Percentiles rank a stretch among this genome's conserved stretches.
Conservation (phyloP, 1,284 basidiomycete species). For the Filobasidium uniguttulatum region DNA sequence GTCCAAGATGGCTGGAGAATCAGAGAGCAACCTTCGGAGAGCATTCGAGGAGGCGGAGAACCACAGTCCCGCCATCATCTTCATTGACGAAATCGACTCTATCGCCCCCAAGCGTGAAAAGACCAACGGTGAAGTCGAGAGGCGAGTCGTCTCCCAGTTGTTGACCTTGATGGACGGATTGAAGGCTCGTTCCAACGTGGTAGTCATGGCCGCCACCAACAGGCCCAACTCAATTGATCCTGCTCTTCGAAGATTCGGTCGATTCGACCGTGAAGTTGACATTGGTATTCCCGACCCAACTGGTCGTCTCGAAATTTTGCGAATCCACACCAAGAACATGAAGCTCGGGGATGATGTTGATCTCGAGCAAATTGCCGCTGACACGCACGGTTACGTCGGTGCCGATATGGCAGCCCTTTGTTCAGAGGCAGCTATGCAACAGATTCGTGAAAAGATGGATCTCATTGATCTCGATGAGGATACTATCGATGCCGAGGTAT, state of each 20-base stretch:
- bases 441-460: constrained; percentile 97
- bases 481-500: constrained; percentile 91
- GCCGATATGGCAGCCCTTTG: constrained; percentile 93
- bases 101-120: constrained; percentile 99
- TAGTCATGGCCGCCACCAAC: constrained; percentile 99
- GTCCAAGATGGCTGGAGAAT: constrained; percentile 99
- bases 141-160: constrained; percentile 94
- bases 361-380: constrained; percentile 94
- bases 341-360: constrained; percentile 97
- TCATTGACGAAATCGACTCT: constrained; percentile 98
- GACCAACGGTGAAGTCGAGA: constrained; percentile 99
- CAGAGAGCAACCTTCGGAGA: constrained; percentile 90
- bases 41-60: constrained; percentile 99
- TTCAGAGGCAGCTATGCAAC: constrained; percentile 96
- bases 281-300: constrained; percentile 98
- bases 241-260: constrained; percentile 91
- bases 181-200: constrained; percentile 95
- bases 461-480: constrained; percentile 85
- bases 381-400: constrained; percentile 98
- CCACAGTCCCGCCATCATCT: constrained; percentile 99
- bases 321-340: constrained; percentile 99
- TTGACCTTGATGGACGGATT: constrained; percentile 98
- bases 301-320: constrained; percentile 92
- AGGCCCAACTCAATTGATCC: constrained; percentile 98
- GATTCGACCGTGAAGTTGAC: constrained; percentile 98